Evolutionary conservation across 139 green algal genomes (phyloP), one percentile per base, ranked within the genome.

Genomic region (Yamagishiella unicocca): DNA sequence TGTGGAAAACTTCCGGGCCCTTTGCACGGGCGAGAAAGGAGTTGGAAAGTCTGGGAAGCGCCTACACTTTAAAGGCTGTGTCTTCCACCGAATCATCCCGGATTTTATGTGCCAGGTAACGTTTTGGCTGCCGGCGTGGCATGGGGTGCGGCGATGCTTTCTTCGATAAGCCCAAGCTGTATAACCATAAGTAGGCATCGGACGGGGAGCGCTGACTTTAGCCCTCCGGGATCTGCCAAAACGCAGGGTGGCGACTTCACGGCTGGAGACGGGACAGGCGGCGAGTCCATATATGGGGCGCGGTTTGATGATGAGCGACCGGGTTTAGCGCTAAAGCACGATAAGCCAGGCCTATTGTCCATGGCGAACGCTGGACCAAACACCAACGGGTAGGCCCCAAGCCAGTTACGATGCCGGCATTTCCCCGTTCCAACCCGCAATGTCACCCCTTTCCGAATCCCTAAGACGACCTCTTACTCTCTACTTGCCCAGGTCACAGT

Each of bases 261-360:
- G 27, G 42, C 54, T 46, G 88, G 84, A 19, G 94, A 96, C 66
- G 96, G 96, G 54, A 98, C 96, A 24, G 95, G 96, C 43, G 95
- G 96, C 45, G 93, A 97, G 88, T 97, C 93, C 68, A 99, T 99
- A 76, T 99, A 99, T 68, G 97, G 96, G 19, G 61, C 67, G 22
- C 96, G 88, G 19, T 98, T 98, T 79, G 87, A 90, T 19, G 95
- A 98, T 58, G 95, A 98, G 93, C 42, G n/a, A 31, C 62, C 80
- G 2, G 97, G 98, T 88, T 98, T 99, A 87, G 88, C 82, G n/a
- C 91, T 99, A 31, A 97, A 96, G 91, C 97, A 99, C 91, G 91
- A 95, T 61, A 76, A 50, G 8, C 86, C 94, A 22, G 95, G 95
- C 29, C 82, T 95, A 0, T 90, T 97, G 29, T 92, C 74, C 46